phyloP scores from a whole-genome alignment of 192 early-diverging fungal genomes.

The Thamnidium elegans region DNA sequence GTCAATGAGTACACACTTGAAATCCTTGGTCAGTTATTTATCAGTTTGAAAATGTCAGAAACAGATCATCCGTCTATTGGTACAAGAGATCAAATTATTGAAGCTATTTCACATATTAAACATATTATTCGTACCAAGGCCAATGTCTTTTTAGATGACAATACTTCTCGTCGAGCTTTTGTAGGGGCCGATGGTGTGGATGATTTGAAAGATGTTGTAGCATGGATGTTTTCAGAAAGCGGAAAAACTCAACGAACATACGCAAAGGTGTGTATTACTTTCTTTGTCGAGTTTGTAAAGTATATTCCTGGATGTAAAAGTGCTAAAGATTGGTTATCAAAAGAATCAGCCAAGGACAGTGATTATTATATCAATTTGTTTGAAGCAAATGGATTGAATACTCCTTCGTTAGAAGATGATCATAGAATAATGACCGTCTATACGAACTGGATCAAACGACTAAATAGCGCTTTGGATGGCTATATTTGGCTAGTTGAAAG shows the following conservation, averaged over 20 bases:
- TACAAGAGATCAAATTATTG: constrained; percentile 51
- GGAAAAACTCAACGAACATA: constrained; percentile 52
- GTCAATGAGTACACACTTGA: constrained; percentile 70
- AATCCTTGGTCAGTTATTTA: constrained; percentile 63
- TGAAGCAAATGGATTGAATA: constrained; percentile 3
- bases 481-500: constrained; percentile 39
- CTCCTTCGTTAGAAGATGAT: background rate
- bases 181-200: constrained; percentile 36
- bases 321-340: constrained; percentile 7
- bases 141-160: constrained; percentile 46
- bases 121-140: constrained; percentile 58
- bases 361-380: constrained; percentile 4
- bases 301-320: constrained; percentile 26
- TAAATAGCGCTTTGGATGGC: constrained; percentile 30
- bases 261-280: constrained; percentile 57
- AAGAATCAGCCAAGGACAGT: background rate
- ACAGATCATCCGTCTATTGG: constrained; percentile 56
- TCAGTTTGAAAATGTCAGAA: constrained; percentile 58
- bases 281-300: constrained; percentile 58
- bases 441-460: constrained; percentile 23
- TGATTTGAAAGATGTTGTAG: constrained; percentile 47
- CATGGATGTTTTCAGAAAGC: constrained; percentile 61
- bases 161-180: constrained; percentile 42
- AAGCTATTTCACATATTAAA: constrained; percentile 55
- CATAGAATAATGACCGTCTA: background rate